Base-by-base conservation (phyloP, 2,329 filamentous ascomycete species). In the Talaromyces pinophilus region DNA sequence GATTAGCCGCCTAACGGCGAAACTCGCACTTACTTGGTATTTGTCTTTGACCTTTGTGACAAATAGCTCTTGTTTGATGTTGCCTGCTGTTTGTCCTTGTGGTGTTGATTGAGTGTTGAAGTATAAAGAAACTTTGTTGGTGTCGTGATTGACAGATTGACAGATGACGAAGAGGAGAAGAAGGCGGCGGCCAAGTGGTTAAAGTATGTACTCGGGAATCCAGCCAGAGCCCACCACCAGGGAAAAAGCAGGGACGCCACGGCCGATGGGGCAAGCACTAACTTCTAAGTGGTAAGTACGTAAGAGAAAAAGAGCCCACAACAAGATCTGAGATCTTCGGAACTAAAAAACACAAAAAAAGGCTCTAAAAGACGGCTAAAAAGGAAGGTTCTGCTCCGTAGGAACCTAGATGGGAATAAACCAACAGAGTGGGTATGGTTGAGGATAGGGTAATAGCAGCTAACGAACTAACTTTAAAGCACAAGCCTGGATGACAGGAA, bases 321-420 rank as follows among this genome's bases (percentile, higher is more conserved):
- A 50, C 60, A 57, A 71, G 70, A 71, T 71, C 70, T 71, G 63
- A 70, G 70, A 71, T 71, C 69, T 70, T 71, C 70, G 70, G 65
- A 63, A 65, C 67, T 70, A 69, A 68, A 64, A 64, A 57, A 57
- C 65, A 54, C 54, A 65, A 59, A 65, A 63, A 65, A 67, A 62
- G 52, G 38, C 54, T 59, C 46, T 63, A 67, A 64, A 66, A 55
- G 64, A 67, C 62, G 63, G 63, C 48, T 65, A 65, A 67, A 42
- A 42, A 19, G 42, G 52, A 67, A 59, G 15, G 64, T 55, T 50
- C 40, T 61, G 50, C 59, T 62, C 63, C 46, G 57, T 65, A 61
- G 50, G 57, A 55, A 67, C 42, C 50, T 66, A 67, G 63, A 57
- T n/a, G 60, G 55, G 44, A 50, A 62, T 64, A 62, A 54, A 63